Evolutionary conservation across 2,329 filamentous ascomycete genomes (phyloP), one percentile per base, ranked within the genome.

Genomic region (Penicillium sp.): DNA sequence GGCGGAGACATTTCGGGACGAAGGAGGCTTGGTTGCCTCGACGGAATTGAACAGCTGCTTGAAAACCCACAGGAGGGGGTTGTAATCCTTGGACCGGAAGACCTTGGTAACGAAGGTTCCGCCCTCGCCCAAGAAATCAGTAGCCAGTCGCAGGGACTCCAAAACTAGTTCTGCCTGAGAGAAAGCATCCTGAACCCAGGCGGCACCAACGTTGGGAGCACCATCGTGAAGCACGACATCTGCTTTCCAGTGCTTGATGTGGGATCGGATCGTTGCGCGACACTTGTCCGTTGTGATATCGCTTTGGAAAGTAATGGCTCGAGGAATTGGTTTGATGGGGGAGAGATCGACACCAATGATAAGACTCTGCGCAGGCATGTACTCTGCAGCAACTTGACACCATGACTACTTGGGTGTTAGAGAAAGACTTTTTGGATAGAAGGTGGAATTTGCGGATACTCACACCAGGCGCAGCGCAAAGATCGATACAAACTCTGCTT

Each of bases 221-320:
- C 94, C 94, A 74, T 99, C 94, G 78, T 99, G 94, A 40, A 99
- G 82, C 6, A 99, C 94, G 0, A 90, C 91, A 73, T 99, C 94
- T 21, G 91, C 93, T 75, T 97, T 97, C 89, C 91, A 93, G 12
- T 91, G 93, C 79, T 97, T 97, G 49, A 99, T 79, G 71, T 99
- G 93, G 58, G 88, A 85, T 69, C 92, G 84, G 62, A 99, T 90
- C 1, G 91, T 97, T 7, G 92, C 87, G 64, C 94, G 88, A 74
- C 93, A 97, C 76, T 97, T 96, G 65, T 97, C 93, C 47, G 93
- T 96, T 1, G 94, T 99, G 70, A 99, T 99, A 75, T 99, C 94
- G 81, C 90, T 92, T 77, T 97, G 93, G 78, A 97, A 97, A 64
- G 90, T 91, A 67, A 97, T 97, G 67, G 92, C 90, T 76, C 89